Conservation (phyloP, 2,329 filamentous ascomycete genomes). For the Neocatenulostroma microsporum region DNA sequence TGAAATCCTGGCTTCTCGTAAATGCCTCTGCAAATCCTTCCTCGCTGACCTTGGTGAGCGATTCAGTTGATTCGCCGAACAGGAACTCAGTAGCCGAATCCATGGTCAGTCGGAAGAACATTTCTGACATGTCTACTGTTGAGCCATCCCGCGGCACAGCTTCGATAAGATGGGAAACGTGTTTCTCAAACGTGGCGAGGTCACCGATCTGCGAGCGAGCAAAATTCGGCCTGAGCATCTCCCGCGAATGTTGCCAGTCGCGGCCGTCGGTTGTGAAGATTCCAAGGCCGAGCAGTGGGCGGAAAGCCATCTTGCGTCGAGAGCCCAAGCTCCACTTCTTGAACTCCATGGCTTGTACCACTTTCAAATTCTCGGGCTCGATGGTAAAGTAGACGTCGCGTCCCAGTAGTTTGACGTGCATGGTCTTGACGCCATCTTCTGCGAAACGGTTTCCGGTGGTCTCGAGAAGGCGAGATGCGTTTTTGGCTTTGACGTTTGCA, state of each 20-base stretch:
- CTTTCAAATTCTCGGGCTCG: slow-evolving; percentile 44
- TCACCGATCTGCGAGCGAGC: slow-evolving; percentile 46
- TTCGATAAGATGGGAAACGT: slow-evolving; percentile 52
- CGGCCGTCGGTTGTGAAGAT: slow-evolving; percentile 42
- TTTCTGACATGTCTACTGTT: slow-evolving; percentile 50
- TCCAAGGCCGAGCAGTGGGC: slow-evolving; percentile 34
- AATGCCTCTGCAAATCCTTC: slow-evolving; percentile 30
- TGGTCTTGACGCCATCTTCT: slow-evolving; percentile 27
- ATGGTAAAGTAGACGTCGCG: slow-evolving; percentile 32
- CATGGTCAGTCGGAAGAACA: slow-evolving; percentile 59
- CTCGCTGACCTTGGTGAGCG: slow-evolving; percentile 18
- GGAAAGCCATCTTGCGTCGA: slow-evolving; percentile 27
- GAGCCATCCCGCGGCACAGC: slow-evolving; percentile 48
- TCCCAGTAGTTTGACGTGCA: slow-evolving; percentile 32
- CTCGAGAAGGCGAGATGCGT: slow-evolving; percentile 31
- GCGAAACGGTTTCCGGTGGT: slow-evolving; percentile 28
- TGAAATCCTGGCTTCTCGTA: slow-evolving; percentile 23
- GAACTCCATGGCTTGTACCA: slow-evolving; percentile 38
- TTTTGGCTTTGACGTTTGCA: slow-evolving; percentile 32
- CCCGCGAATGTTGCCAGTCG: slow-evolving; percentile 31
- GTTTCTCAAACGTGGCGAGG: slow-evolving; percentile 51
- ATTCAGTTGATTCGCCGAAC: slow-evolving; percentile 46
- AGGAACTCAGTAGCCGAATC: slow-evolving; percentile 62
- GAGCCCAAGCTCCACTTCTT: slow-evolving; percentile 40
- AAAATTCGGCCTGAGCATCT: slow-evolving; percentile 49